phyloP scores from a whole-genome alignment of 495 filamentous ascomycete genomes.

The Penicillium ucsense region DNA sequence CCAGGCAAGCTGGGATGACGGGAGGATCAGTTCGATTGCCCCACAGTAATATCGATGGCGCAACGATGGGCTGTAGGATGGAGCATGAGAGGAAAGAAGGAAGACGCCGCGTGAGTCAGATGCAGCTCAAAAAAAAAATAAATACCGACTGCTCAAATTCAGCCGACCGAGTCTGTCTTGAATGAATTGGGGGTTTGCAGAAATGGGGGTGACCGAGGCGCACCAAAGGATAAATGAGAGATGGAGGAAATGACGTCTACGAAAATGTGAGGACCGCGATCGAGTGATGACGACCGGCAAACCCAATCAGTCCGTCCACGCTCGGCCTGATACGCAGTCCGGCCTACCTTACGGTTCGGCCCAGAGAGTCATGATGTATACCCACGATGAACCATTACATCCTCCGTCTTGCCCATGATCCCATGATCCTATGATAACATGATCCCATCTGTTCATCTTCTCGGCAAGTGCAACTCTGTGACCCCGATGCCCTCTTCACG shows the following conservation, averaged over 20 bases:
- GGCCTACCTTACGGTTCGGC: no score
- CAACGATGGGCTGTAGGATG: not conserved
- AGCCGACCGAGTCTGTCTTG: no score
- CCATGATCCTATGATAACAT: no score
- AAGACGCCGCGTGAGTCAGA: not conserved
- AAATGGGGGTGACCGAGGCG: not conserved
- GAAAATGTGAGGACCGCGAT: slow-evolving; percentile 5
- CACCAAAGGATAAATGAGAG: not conserved
- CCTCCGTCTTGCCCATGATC: no score
- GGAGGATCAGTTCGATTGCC: slow-evolving; percentile 5
- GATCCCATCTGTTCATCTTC: no score
- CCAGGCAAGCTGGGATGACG: slow-evolving; percentile 5
- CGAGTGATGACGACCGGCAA: slow-evolving; percentile 10
- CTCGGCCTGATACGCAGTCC: not conserved
- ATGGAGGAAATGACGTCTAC: slow-evolving; percentile 16
- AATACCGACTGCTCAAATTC: not conserved
- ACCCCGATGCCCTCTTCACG: no score
- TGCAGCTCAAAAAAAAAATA: not conserved
- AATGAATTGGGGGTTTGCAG: no score
- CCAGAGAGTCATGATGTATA: no score
- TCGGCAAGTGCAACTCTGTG: no score
- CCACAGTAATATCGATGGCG: slow-evolving; percentile 8
- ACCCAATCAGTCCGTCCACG: not conserved
- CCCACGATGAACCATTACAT: no score
- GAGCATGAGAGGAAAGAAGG: not conserved